Evolutionary conservation across 768 basidiomycete genomes (phyloP), one percentile per base, ranked within the genome.

Genomic region (Kwoniella bestiolae): DNA sequence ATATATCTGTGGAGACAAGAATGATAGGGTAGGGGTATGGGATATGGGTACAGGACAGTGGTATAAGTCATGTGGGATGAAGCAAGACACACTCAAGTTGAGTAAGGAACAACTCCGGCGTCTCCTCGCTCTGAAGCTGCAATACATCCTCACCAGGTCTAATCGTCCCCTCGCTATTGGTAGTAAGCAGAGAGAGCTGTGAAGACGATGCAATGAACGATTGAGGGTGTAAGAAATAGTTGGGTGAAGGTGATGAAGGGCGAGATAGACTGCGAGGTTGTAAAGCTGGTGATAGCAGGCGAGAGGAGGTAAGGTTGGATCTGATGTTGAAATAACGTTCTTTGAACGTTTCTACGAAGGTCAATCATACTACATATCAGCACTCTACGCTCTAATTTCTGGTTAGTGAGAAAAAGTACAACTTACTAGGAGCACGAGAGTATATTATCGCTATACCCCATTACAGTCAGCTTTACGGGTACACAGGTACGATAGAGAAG

Each of bases 61-160:
- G n/a, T n/a, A n/a, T n/a, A n/a, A n/a, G n/a, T n/a, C n/a, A n/a
- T n/a, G n/a, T n/a, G n/a, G n/a, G n/a, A n/a, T n/a, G n/a, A n/a
- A n/a, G n/a, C n/a, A n/a, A n/a, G 38, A 57, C 70, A 63, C 31
- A 95, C 79, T 96, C 94, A 38, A 97, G 86, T 77, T 94, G 90
- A 53, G 94, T 90, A 25, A 89, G 85, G 81, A 97, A 96, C 35
- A 97, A 84, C 12, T 88, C 85, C 0, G 91, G 88, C 66, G 89
- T 91, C 25, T 79, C 81, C 8, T 74, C 71, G 11, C 71, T 70
- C 1, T 70, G 67, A n/a, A 74, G 59, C 2, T 44, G 21, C 31
- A 26, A 23, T 31, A 44, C 38, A 23, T n/a, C 31, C 51, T 35
- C 47, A 18, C n/a, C 34, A 11, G 26, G 14, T 32, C 21, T 23